These are phyloP conservation scores for Penicillium daleae DNA, from an alignment of 495 filamentous ascomycete species.

Conservation along the genomic window DNA sequence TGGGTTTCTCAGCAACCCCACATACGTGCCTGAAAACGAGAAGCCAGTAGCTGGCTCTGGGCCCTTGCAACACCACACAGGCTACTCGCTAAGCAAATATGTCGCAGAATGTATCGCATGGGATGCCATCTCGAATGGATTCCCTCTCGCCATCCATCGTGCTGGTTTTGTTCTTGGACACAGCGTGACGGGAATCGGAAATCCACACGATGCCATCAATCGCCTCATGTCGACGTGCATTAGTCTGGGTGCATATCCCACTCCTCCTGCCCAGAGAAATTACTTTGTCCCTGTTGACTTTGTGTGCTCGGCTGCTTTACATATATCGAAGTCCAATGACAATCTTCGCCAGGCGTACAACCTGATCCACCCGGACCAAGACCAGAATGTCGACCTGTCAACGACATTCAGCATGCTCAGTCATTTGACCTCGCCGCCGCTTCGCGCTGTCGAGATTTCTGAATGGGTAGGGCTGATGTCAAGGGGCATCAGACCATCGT, in stretches of 20 bases:
- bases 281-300: slow-evolving; percentile 28
- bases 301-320: slow-evolving; percentile 19
- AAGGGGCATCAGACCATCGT: not conserved
- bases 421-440: not conserved
- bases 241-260: slow-evolving; percentile 21
- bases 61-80: slow-evolving; percentile 20
- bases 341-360: slow-evolving; percentile 21
- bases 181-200: slow-evolving; percentile 19
- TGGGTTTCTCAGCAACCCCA: slow-evolving; percentile 8
- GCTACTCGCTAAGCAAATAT: slow-evolving; percentile 31
- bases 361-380: slow-evolving; percentile 6
- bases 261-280: slow-evolving; percentile 15
- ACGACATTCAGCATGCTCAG: slow-evolving; percentile 1
- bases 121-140: slow-evolving; percentile 11
- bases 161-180: slow-evolving; percentile 31
- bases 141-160: slow-evolving; percentile 29
- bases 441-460: slow-evolving; percentile 1
- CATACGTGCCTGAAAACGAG: slow-evolving; percentile 20
- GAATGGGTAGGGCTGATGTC: slow-evolving; percentile 4
- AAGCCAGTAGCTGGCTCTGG: slow-evolving; percentile 11
- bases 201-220: slow-evolving; percentile 32
- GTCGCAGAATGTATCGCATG: slow-evolving; percentile 13
- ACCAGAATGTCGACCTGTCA: slow-evolving; percentile 1
- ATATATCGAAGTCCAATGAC: slow-evolving; percentile 17
- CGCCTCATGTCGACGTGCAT: slow-evolving; percentile 28